phyloP scores from a whole-genome alignment of 805 yeast species.

The Candida berthetii region DNA sequence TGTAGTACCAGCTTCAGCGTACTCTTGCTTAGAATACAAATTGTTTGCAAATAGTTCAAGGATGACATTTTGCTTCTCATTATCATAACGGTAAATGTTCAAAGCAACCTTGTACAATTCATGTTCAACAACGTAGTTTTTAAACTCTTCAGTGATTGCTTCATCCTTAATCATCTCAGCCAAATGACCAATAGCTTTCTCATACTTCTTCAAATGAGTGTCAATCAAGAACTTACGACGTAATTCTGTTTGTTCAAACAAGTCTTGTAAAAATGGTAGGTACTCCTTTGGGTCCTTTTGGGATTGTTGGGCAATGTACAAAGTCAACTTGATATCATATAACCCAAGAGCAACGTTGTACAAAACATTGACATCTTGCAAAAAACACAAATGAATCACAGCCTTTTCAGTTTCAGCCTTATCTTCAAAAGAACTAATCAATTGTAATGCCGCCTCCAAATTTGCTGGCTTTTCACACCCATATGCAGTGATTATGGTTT shows the following conservation, averaged over 20 bases:
- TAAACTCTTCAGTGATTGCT: constrained; percentile 47
- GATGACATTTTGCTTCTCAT: constrained; percentile 45
- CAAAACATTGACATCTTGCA: constrained; percentile 81
- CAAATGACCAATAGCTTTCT: constrained; percentile 65
- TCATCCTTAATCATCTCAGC: constrained; percentile 35
- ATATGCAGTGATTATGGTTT: constrained; percentile 81
- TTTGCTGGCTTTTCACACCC: constrained; percentile 91
- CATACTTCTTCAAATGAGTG: constrained; percentile 60
- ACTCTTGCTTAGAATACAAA: constrained; percentile 49
- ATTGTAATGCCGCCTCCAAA: constrained; percentile 61
- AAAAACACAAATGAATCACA: constrained; percentile 80
- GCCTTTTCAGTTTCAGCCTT: constrained; percentile 47
- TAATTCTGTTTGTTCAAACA: constrained; percentile 60
- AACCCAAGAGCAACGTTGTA: constrained; percentile 76
- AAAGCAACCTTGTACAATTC: constrained; percentile 67
- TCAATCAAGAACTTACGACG: constrained; percentile 77
- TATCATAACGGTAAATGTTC: constrained; percentile 50
- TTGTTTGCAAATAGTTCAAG: constrained; percentile 57
- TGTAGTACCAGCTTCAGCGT: constrained; percentile 70
- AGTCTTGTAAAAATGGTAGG: constrained; percentile 79
- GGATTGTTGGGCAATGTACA: constrained; percentile 88
- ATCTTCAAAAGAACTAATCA: constrained; percentile 48
- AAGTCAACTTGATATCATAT: constrained; percentile 75
- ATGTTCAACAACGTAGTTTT: constrained; percentile 64
- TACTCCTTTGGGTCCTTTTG: constrained; percentile 98